A percentile compares a stretch with the other conserved stretches of the same genome.
Evolutionary conservation across 768 basidiomycete genomes (phyloP).

Genomic region (Cantharellus cinnabarinus): DNA sequence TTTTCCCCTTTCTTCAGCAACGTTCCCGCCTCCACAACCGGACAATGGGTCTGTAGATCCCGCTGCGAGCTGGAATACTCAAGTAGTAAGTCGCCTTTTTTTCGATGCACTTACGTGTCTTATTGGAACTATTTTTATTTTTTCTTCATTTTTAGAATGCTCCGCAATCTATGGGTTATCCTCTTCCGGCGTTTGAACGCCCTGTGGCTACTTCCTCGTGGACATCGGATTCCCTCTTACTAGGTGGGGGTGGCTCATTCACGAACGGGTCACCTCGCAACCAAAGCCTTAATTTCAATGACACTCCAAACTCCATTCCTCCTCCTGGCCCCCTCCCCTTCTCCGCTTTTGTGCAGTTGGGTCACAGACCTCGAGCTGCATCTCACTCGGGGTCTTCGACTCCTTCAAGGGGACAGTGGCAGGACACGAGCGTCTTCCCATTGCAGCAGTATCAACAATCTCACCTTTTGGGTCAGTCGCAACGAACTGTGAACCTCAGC

Average conservation of each 20-base stretch:
- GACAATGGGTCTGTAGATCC: too few species aligned
- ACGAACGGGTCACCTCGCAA: constrained; percentile 18
- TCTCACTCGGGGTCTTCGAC: not conserved
- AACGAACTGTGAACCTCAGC: not conserved
- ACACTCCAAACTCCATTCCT: constrained; percentile 7
- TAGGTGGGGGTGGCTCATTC: not conserved
- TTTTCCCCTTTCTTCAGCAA: too few species aligned
- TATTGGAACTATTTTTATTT: too few species aligned
- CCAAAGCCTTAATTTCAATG: constrained; percentile 27
- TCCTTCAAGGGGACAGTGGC: not conserved
- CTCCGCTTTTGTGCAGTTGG: constrained; percentile 16
- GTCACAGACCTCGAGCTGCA: not conserved
- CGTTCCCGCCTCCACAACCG: too few species aligned
- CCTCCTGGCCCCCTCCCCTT: constrained; percentile 13
- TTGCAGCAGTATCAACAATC: not conserved
- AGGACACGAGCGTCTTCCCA: not conserved
- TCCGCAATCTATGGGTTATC: too few species aligned
- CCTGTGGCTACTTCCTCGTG: constrained; percentile 30
- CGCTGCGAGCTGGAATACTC: too few species aligned
- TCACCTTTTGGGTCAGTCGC: not conserved
- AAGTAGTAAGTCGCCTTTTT: too few species aligned
- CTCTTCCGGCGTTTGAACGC: constrained; percentile 18
- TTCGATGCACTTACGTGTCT: too few species aligned
- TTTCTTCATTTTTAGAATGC: too few species aligned
- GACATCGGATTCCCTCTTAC: constrained; percentile 16